Evolutionary conservation across 2,329 filamentous ascomycete species (phyloP).

Genomic region (Calonectria ilicicola): DNA sequence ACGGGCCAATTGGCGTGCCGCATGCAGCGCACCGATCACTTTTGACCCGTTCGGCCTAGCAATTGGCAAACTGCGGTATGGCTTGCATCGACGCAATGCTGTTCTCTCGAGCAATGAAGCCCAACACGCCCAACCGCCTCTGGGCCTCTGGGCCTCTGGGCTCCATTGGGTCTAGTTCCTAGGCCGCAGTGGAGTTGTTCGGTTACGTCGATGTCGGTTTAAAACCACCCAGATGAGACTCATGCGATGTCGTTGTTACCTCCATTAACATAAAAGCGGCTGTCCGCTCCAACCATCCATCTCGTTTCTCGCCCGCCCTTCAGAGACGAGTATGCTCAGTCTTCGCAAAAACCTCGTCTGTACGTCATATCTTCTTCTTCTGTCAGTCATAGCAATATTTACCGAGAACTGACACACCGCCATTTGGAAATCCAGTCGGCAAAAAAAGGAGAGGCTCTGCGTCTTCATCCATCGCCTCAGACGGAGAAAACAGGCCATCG

Average conservation of each 20-base stretch:
- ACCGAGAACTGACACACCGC: not conserved
- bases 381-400: not conserved
- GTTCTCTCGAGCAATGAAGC: not conserved
- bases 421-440: constrained; percentile 3
- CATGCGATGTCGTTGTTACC: not conserved
- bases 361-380: not conserved
- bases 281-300: not conserved
- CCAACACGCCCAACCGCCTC: constrained; percentile 3
- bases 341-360: constrained; percentile 18
- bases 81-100: not conserved
- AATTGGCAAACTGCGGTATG: constrained; percentile 1
- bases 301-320: not conserved
- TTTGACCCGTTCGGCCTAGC: not conserved
- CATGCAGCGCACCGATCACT: not conserved
- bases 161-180: constrained; percentile 5
- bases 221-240: not conserved
- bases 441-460: constrained; percentile 17
- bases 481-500: constrained; percentile 1
- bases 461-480: constrained; percentile 6
- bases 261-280: not conserved
- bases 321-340: constrained; percentile 17
- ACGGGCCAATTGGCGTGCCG: not conserved
- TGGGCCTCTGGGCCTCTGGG: not conserved
- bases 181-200: not conserved
- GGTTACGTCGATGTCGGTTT: not conserved